Conservation (phyloP, 2,329 filamentous ascomycete species). For the Pseudopithomyces chartarum region DNA sequence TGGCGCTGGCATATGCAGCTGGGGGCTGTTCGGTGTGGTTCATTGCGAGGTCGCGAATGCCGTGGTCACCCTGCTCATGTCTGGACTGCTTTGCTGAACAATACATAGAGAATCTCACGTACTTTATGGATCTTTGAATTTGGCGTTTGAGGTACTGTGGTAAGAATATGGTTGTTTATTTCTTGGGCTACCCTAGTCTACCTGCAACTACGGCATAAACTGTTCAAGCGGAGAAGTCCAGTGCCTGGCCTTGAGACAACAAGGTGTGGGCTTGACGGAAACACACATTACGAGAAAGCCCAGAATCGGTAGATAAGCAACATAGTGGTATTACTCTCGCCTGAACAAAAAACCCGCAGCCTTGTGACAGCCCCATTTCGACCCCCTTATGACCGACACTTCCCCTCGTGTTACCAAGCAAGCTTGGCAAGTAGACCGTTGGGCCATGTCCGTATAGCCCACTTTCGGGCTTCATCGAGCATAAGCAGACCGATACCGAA, state of each 20-base stretch:
- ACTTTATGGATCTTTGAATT: neutral
- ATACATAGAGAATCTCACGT: slow-evolving; percentile 19
- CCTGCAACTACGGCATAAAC: neutral
- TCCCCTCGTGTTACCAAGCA: slow-evolving; percentile 62
- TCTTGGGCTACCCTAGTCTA: neutral
- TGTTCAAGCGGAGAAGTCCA: neutral
- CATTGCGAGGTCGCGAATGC: slow-evolving; percentile 3
- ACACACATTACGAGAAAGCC: neutral
- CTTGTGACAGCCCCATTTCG: neutral
- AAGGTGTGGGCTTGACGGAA: neutral
- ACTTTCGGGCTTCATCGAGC: slow-evolving; percentile 71
- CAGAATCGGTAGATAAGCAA: neutral
- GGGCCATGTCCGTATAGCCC: slow-evolving; percentile 63
- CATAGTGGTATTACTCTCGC: neutral
- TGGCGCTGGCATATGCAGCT: slow-evolving; percentile 10
- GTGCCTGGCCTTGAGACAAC: neutral
- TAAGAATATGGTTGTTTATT: neutral
- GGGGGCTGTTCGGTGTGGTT: neutral
- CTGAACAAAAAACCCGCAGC: neutral
- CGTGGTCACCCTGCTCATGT: neutral
- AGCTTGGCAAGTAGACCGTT: slow-evolving; percentile 61
- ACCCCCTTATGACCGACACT: neutral
- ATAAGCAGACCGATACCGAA: slow-evolving; percentile 70
- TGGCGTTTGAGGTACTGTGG: neutral
- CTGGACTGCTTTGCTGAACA: slow-evolving; percentile 26